These are phyloP conservation scores for Metschnikowia hibisci DNA, from an alignment of 805 yeast genomes.

Conservation along the genomic window DNA sequence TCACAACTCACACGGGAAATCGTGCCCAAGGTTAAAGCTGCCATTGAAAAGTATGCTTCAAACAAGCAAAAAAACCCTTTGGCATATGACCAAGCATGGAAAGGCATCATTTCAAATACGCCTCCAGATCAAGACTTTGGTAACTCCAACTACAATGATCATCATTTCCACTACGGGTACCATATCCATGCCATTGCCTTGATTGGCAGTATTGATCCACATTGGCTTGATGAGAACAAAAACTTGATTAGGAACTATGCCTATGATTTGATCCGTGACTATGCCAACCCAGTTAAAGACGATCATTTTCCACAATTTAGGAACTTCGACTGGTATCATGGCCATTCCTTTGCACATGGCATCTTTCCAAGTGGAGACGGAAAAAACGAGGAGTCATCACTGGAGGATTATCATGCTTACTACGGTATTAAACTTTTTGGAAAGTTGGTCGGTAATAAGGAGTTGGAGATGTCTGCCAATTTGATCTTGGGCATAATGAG, in stretches of 20 bases:
- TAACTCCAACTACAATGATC: constrained; percentile 68
- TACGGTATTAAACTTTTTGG: constrained; percentile 70
- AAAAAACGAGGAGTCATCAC: constrained; percentile 68
- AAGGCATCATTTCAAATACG: constrained; percentile 72
- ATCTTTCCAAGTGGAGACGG: constrained; percentile 69
- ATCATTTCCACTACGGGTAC: constrained; percentile 74
- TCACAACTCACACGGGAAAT: constrained; percentile 45
- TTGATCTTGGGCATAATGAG: constrained; percentile 59
- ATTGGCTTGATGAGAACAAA: constrained; percentile 31
- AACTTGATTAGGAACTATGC: constrained; percentile 46
- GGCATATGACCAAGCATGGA: constrained; percentile 75
- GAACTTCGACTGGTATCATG: constrained; percentile 70
- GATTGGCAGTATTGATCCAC: constrained; percentile 50
- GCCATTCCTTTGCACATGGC: constrained; percentile 80
- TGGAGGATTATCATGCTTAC: constrained; percentile 70
- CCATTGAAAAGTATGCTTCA: constrained; percentile 62
- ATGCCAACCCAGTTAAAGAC: constrained; percentile 59
- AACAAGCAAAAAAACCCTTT: constrained; percentile 73
- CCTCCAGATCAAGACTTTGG: constrained; percentile 66
- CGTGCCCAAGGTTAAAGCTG: constrained; percentile 57
- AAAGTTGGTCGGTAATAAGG: constrained; percentile 46
- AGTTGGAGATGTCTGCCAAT: constrained; percentile 52
- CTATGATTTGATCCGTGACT: constrained; percentile 59
- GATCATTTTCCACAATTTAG: constrained; percentile 60
- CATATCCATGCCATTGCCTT: constrained; percentile 70